A percentile compares a stretch with the other conserved stretches of the same genome.
These are phyloP conservation scores for Citrus unshiu DNA, from an alignment of 345 rosid genomes.

Conservation along the genomic window DNA sequence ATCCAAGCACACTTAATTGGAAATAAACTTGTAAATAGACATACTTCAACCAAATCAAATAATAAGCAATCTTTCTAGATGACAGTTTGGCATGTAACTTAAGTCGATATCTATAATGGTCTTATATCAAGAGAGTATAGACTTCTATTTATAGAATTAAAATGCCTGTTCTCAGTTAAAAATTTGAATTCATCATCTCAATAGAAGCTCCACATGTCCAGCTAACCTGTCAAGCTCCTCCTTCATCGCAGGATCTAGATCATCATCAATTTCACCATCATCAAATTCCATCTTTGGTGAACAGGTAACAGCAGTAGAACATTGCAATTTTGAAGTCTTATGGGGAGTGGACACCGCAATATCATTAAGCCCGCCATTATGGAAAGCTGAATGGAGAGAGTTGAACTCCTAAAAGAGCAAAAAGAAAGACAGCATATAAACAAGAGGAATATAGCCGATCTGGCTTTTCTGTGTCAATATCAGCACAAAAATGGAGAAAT, in stretches of 20 bases:
- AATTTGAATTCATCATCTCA: neutral
- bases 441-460: neutral
- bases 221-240: slow-evolving; percentile 61
- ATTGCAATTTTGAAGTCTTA: slow-evolving; percentile 35
- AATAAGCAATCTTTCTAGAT: neutral
- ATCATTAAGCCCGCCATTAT: slow-evolving; percentile 18
- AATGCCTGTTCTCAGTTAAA: neutral
- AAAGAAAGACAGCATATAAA: slow-evolving; percentile 4
- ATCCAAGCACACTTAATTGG: neutral
- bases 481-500: neutral
- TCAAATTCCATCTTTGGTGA: slow-evolving; percentile 45
- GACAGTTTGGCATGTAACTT: neutral
- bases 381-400: slow-evolving; percentile 23
- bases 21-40: neutral
- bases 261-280: slow-evolving; percentile 53
- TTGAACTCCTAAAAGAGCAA: slow-evolving; percentile 30
- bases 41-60: neutral
- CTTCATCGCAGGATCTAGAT: slow-evolving; percentile 53
- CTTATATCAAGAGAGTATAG: neutral
- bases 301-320: slow-evolving; percentile 22
- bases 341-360: slow-evolving; percentile 17
- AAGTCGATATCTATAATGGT: neutral
- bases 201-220: neutral
- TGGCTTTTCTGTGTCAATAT: neutral
- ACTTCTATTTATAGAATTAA: neutral